Percentiles rank a stretch among this genome's conserved stretches.
Evolutionary conservation across 225 moss, liverwort and hornwort species (phyloP).

Genomic region (Anthoceros angustus): DNA sequence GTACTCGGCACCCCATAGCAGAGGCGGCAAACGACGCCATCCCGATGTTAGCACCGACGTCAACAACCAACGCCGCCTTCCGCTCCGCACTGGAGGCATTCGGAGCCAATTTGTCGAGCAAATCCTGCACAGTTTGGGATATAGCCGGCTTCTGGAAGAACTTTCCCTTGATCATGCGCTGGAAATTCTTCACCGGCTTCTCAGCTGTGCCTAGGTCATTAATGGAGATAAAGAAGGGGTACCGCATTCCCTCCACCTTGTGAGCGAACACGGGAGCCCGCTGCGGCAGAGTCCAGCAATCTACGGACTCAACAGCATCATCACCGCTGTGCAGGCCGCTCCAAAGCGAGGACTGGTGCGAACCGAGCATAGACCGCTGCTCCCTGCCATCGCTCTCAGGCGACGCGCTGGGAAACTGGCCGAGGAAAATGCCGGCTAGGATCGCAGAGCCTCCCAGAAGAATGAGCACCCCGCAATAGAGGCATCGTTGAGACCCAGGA

Average conservation of each 20-base stretch:
- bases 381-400: neutral
- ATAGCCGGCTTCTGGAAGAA: conserved; percentile 10
- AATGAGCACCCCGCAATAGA: neutral
- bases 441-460: neutral
- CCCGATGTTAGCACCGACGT: conserved; percentile 16
- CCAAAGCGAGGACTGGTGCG: neutral
- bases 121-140: conserved; percentile 9
- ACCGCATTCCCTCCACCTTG: conserved; percentile 4
- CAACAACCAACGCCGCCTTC: conserved; percentile 7
- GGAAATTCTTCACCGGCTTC: conserved; percentile 4
- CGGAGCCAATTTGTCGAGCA: conserved; percentile 6
- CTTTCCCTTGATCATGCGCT: conserved; percentile 12
- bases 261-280: neutral
- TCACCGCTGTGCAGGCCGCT: neutral
- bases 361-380: neutral
- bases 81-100: neutral
- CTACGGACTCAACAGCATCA: neutral
- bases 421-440: neutral
- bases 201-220: neutral
- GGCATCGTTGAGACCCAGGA: neutral
- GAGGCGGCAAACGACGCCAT: conserved; percentile 12
- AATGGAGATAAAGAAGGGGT: conserved; percentile 1
- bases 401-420: neutral
- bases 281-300: neutral
- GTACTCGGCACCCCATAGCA: conserved; percentile 13